Evolutionary conservation across 352 stramenopile species (phyloP), one percentile per base, ranked within the genome.

Genomic region (Thraustochytrium sp.): DNA sequence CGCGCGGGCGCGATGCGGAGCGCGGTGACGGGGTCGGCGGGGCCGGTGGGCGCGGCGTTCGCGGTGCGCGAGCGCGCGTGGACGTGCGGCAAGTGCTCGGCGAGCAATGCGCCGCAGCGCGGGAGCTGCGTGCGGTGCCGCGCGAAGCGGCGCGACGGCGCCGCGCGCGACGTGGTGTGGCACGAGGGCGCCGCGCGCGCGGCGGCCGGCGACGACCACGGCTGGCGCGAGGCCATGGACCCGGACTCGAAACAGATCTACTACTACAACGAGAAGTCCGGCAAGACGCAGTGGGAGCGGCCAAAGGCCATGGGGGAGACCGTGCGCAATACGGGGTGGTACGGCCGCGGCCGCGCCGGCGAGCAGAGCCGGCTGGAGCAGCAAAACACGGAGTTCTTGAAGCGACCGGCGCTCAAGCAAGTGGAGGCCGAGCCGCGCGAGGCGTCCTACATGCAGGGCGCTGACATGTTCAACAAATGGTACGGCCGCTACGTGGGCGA

Each of bases 391-490:
- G 89, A 90, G 77, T 97, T 91, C 61, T 75, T 97, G 82, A 72
- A 87, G 34, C 87, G 94, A 8, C 94, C 94, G 0, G 94, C 94
- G 13, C 87, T 91, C 37, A 96, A 96, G 86, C 94, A 98, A 83
- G 86, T 95, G 68, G 93, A 97, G n/a, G 89, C 89, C 29, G 29
- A 29, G 11, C 26, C 55, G 5, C 55, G 40, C 21, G 75, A 84
- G 88, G 56, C 94, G 94, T 62, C 92, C 92, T 92, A 92, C 56
- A 84, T 96, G 16, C 93, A 98, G 86, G 94, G 94, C 36, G 92
- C 91, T 31, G 92, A 96, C 73, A 93, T 97, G 87, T 98, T 97
- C 90, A 98, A 98, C 82, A 97, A 97, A 63, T 98, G 93, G 93
- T 98, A 97, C 87, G 92, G 94, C 84, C 96, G 95, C 88, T 97